phyloP scores from a whole-genome alignment of 1,284 basidiomycete species.

The Boletus sp. region DNA sequence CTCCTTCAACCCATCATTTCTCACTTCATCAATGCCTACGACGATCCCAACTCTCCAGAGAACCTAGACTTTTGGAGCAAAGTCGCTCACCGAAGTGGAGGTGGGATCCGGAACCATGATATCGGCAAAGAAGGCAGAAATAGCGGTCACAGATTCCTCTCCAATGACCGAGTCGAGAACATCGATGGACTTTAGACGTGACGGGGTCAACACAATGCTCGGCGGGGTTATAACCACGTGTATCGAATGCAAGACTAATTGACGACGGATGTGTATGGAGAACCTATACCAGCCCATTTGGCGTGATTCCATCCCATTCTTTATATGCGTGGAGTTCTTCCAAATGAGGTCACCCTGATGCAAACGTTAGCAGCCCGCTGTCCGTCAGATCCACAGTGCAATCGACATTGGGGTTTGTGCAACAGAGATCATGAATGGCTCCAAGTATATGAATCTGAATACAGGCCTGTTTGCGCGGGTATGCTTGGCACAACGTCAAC shows the following conservation, averaged over 20 bases:
- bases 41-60: not conserved
- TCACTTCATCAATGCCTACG: not conserved
- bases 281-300: not conserved
- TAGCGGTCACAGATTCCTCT: not conserved
- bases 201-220: no score
- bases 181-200: not conserved
- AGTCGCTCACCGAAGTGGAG: not conserved
- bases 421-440: not conserved
- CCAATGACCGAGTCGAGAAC: not conserved
- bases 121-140: not conserved
- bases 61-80: not conserved
- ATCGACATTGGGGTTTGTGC: not conserved
- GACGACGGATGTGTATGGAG: not conserved
- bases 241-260: not conserved
- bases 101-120: not conserved
- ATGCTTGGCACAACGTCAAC: not conserved
- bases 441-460: not conserved
- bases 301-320: not conserved
- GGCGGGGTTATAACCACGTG: not conserved
- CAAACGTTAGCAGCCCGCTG: not conserved
- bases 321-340: not conserved
- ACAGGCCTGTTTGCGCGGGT: not conserved
- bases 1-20: slow-evolving; percentile 4
- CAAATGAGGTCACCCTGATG: not conserved
- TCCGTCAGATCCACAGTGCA: not conserved